A percentile compares a stretch with the other conserved stretches of the same genome.
phyloP scores from a whole-genome alignment of 768 basidiomycete genomes.

The Lyophyllum shimeji region DNA sequence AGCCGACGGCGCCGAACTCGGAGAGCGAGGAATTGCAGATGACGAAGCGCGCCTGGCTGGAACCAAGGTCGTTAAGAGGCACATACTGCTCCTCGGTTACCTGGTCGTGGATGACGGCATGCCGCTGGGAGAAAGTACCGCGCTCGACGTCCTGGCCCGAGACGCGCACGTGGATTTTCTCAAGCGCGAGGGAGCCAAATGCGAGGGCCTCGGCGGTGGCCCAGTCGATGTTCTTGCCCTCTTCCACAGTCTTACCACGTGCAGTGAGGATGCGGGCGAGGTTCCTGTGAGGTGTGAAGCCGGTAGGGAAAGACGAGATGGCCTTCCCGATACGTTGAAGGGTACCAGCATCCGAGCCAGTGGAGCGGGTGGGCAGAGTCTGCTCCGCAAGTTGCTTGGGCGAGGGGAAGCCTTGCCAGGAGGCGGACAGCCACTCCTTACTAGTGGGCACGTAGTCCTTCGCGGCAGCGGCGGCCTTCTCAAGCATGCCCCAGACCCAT shows the following conservation, averaged over 20 bases:
- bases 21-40: slow-evolving; percentile 97
- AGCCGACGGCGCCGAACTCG: slow-evolving; percentile 92
- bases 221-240: slow-evolving; percentile 95
- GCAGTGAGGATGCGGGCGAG: slow-evolving; percentile 87
- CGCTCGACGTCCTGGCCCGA: slow-evolving; percentile 99
- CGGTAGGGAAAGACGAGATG: slow-evolving; percentile 82
- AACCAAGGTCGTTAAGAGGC: slow-evolving; percentile 85
- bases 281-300: slow-evolving; percentile 89
- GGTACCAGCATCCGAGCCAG: slow-evolving; percentile 73
- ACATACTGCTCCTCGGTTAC: slow-evolving; percentile 87
- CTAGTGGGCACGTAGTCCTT: slow-evolving; percentile 95
- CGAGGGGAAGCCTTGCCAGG: slow-evolving; percentile 98
- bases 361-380: slow-evolving; percentile 86
- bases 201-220: slow-evolving; percentile 98
- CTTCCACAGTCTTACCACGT: slow-evolving; percentile 89
- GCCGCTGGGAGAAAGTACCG: slow-evolving; percentile 98
- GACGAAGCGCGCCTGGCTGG: slow-evolving; percentile 89
- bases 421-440: slow-evolving; percentile 97
- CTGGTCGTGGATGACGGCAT: slow-evolving; percentile 97
- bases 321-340: slow-evolving; percentile 85
- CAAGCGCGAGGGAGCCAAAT: slow-evolving; percentile 89
- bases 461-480: slow-evolving; percentile 89
- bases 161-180: slow-evolving; percentile 91
- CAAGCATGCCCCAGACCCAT: slow-evolving; percentile 99
- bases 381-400: slow-evolving; percentile 94